Evolutionary conservation across 2,329 filamentous ascomycete genomes (phyloP).

Genomic region (Aspergillus sp.): DNA sequence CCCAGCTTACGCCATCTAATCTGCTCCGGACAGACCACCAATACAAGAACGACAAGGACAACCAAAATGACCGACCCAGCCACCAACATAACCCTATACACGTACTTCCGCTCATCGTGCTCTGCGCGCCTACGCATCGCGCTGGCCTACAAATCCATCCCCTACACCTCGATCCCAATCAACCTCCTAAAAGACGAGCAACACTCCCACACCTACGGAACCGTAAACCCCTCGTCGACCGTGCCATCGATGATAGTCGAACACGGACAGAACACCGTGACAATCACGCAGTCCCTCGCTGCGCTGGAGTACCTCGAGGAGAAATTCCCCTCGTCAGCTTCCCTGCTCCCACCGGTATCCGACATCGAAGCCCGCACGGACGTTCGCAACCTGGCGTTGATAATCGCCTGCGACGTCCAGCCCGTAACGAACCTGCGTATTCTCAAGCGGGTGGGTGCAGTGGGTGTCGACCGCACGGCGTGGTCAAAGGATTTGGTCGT

Average conservation of each 20-base stretch:
- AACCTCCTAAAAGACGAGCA: constrained; percentile 52
- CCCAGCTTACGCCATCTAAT: not conserved
- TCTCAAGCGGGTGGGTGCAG: constrained; percentile 40
- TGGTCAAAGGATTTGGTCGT: constrained; percentile 48
- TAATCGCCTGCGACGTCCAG: constrained; percentile 52
- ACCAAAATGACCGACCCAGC: constrained; percentile 11
- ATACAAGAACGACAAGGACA: not conserved
- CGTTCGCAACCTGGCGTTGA: constrained; percentile 46
- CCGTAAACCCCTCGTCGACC: constrained; percentile 47
- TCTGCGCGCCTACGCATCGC: constrained; percentile 55
- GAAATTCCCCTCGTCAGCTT: constrained; percentile 33
- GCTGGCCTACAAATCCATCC: constrained; percentile 47
- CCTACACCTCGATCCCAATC: constrained; percentile 41
- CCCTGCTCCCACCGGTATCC: constrained; percentile 41
- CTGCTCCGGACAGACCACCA: not conserved
- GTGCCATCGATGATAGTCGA: constrained; percentile 48
- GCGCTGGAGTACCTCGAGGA: constrained; percentile 58
- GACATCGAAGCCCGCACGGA: constrained; percentile 39
- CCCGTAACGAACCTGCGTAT: constrained; percentile 53
- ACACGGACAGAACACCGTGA: constrained; percentile 20
- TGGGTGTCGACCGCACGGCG: constrained; percentile 37
- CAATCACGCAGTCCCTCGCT: constrained; percentile 51
- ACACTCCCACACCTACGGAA: constrained; percentile 35
- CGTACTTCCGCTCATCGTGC: constrained; percentile 57
- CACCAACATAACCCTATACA: constrained; percentile 40